phyloP scores from a whole-genome alignment of 225 moss, liverwort and hornwort species.

The Asterella californica region DNA sequence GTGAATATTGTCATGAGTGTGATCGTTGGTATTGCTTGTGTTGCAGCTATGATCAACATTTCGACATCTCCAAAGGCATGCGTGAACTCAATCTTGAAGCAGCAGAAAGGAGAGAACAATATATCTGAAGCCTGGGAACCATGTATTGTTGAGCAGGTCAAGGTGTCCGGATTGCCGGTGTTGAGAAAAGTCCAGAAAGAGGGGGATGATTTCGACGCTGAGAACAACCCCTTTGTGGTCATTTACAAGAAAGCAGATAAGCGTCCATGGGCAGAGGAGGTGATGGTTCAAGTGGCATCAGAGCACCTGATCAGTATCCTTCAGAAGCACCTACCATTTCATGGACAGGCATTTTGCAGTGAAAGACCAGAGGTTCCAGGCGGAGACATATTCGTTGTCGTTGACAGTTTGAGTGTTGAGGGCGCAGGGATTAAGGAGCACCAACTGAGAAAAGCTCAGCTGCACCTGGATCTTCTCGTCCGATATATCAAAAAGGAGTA shows the following conservation, averaged over 20 bases:
- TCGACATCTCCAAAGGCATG: not conserved
- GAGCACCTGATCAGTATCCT: not conserved
- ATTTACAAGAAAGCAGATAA: not conserved
- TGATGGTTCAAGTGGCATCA: not conserved
- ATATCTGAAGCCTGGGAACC: not conserved
- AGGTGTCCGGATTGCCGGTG: no score
- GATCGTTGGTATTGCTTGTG: not conserved
- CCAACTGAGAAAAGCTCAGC: not conserved
- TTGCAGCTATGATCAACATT: not conserved
- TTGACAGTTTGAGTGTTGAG: not conserved
- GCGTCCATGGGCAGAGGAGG: not conserved
- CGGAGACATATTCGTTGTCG: not conserved
- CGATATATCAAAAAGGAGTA: constrained; percentile 31
- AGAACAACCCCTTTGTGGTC: not conserved
- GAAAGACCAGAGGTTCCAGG: not conserved
- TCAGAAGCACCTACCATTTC: constrained; percentile 3
- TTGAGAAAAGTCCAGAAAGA: not conserved
- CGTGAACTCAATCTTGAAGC: not conserved
- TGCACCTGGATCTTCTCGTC: constrained; percentile 30
- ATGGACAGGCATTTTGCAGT: not conserved
- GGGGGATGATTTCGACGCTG: not conserved
- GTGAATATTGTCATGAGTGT: not conserved
- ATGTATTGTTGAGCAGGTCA: not conserved
- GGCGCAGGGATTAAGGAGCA: not conserved
- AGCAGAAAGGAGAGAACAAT: no score